Percentiles rank a stretch among this genome's conserved stretches.
Evolutionary conservation across 2,329 filamentous ascomycete species (phyloP).

Genomic region (Rugonectria rugulosa): DNA sequence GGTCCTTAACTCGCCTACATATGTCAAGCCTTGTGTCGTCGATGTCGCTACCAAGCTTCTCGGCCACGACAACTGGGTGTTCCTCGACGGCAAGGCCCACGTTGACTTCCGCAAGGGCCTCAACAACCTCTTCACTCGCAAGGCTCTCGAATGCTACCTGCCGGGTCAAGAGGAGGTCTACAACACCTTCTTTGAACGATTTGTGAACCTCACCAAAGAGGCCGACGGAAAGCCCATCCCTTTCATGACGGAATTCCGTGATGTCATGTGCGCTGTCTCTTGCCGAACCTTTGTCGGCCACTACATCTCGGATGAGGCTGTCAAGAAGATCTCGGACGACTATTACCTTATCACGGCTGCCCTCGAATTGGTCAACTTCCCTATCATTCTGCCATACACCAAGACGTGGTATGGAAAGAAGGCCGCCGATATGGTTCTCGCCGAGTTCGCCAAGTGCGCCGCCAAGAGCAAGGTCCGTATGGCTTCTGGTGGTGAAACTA

Average conservation of each 20-base stretch:
- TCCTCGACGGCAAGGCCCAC: slow-evolving; percentile 92
- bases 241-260: slow-evolving; percentile 92
- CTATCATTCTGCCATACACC: slow-evolving; percentile 93
- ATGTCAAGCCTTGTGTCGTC: slow-evolving; percentile 95
- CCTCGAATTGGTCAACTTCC: slow-evolving; percentile 97
- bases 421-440: slow-evolving; percentile 89
- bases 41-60: slow-evolving; percentile 94
- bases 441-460: slow-evolving; percentile 89
- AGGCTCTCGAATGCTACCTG: slow-evolving; percentile 86
- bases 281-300: slow-evolving; percentile 97
- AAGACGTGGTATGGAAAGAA: slow-evolving; percentile 98
- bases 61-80: slow-evolving; percentile 93
- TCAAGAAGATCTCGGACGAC: slow-evolving; percentile 95
- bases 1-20: slow-evolving; percentile 92
- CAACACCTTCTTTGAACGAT: slow-evolving; percentile 82
- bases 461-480: slow-evolving; percentile 94
- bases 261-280: slow-evolving; percentile 93
- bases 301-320: slow-evolving; percentile 88
- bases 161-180: slow-evolving; percentile 94
- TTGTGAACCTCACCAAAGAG: slow-evolving; percentile 77
- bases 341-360: slow-evolving; percentile 97
- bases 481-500: slow-evolving; percentile 83
- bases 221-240: slow-evolving; percentile 77
- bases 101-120: slow-evolving; percentile 97
- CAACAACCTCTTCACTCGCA: slow-evolving; percentile 92